A percentile compares a stretch with the other conserved stretches of the same genome.
Evolutionary conservation across 2,329 filamentous ascomycete genomes (phyloP).

Genomic region (Epichloe sylvatica): DNA sequence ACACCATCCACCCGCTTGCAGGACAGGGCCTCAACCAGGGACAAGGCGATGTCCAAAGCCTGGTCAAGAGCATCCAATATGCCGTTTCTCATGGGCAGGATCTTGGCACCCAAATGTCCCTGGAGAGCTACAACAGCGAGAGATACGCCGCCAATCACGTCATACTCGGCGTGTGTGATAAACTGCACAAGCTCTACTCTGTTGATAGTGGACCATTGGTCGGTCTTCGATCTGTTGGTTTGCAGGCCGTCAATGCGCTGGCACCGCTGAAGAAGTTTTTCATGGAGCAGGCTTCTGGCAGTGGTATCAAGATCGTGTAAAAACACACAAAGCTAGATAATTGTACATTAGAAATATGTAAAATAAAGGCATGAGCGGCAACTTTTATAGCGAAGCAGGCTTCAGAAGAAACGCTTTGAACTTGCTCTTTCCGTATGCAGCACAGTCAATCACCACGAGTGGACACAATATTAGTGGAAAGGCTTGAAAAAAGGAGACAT

Average conservation of each 20-base stretch:
- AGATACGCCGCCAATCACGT: conserved; percentile 72
- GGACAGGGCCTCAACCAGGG: conserved; percentile 93
- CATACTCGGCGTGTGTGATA: conserved; percentile 69
- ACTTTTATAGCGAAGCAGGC: background rate
- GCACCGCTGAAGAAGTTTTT: conserved; percentile 68
- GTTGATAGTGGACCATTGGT: conserved; percentile 67
- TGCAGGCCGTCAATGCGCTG: conserved; percentile 62
- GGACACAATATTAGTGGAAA: too few relatives aligned
- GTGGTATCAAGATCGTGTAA: conserved; percentile 31
- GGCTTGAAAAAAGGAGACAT: conserved; percentile 8
- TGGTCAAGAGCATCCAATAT: conserved; percentile 60
- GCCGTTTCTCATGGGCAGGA: conserved; percentile 77
- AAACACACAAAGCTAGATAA: conserved; percentile 1
- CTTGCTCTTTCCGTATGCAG: too few relatives aligned
- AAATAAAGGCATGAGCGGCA: background rate
- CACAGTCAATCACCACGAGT: too few relatives aligned
- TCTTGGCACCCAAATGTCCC: conserved; percentile 60
- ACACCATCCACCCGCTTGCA: conserved; percentile 86
- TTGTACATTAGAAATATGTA: background rate
- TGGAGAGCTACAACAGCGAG: conserved; percentile 71
- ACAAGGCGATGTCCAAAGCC: conserved; percentile 71
- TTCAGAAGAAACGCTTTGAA: too few relatives aligned
- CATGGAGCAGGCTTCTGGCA: conserved; percentile 59
- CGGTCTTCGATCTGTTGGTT: conserved; percentile 60
- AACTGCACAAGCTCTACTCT: conserved; percentile 86